Percentiles rank a stretch among this genome's conserved stretches.
phyloP scores from a whole-genome alignment of 768 basidiomycete species.

The Cyathus striatus region DNA sequence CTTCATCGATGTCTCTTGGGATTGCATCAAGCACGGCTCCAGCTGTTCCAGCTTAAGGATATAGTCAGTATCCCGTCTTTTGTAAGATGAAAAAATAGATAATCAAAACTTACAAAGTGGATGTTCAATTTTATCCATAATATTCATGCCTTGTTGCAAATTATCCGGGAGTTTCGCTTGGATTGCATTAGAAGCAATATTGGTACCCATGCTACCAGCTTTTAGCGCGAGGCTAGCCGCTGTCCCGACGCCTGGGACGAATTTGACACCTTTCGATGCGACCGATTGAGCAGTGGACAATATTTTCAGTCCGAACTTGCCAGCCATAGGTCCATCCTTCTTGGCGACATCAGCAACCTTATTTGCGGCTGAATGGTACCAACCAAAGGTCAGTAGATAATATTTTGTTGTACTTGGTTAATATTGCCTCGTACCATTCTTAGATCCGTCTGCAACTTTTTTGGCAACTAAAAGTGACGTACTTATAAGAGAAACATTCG shows the following conservation, averaged over 20 bases:
- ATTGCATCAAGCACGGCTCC: not conserved
- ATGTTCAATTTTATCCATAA: not conserved
- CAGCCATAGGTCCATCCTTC: not conserved
- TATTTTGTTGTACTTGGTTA: too few species aligned
- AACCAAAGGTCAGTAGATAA: too few species aligned
- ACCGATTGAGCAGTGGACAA: not conserved
- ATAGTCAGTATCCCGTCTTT: not conserved
- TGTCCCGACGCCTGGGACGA: conserved; percentile 1
- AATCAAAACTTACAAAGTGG: not conserved
- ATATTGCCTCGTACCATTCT: too few species aligned
- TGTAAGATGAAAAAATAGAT: not conserved
- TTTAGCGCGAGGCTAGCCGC: not conserved
- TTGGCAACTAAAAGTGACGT: too few species aligned
- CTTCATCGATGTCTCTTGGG: not conserved
- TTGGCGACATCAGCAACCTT: not conserved
- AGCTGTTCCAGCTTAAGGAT: not conserved
- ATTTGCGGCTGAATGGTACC: too few species aligned
- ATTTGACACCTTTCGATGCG: not conserved
- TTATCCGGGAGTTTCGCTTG: not conserved
- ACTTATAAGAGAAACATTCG: too few species aligned
- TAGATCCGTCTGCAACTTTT: too few species aligned
- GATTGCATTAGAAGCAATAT: not conserved
- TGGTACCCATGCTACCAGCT: not conserved
- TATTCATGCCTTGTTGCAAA: not conserved
- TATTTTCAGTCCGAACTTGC: not conserved